These are phyloP conservation scores for Pseudonitzschia pungens DNA, from an alignment of 108 stramenopile genomes.

Conservation along the genomic window DNA sequence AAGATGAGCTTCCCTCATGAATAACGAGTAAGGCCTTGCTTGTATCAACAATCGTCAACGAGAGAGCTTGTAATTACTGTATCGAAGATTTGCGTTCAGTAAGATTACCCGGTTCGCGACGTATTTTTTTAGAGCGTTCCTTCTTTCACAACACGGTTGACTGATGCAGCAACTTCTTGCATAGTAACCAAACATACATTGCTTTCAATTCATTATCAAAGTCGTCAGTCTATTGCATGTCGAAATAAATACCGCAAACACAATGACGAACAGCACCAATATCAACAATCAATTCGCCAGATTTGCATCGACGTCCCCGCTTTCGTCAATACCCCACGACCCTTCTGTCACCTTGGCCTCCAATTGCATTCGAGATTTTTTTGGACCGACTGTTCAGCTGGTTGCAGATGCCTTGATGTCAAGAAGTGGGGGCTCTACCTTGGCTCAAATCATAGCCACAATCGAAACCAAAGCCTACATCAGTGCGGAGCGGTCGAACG, in stretches of 20 bases:
- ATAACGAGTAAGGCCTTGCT: too few species aligned
- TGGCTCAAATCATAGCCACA: constrained; percentile 42
- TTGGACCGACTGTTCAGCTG: constrained; percentile 77
- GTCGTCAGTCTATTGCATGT: too few species aligned
- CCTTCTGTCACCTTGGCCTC: constrained; percentile 52
- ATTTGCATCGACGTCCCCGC: constrained; percentile 63
- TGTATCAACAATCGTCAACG: too few species aligned
- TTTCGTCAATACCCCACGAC: constrained; percentile 61
- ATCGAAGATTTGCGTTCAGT: too few species aligned
- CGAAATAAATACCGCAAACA: not conserved
- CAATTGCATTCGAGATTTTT: constrained; percentile 77
- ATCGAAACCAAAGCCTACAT: constrained; percentile 46
- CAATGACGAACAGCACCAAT: constrained; percentile 10
- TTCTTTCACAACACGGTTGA: too few species aligned
- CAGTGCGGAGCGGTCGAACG: constrained; percentile 21
- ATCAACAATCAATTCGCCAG: constrained; percentile 67
- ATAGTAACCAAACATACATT: too few species aligned
- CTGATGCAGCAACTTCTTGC: too few species aligned
- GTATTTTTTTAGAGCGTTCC: too few species aligned
- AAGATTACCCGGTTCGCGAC: too few species aligned
- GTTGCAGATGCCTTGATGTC: constrained; percentile 70
- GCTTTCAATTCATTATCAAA: too few species aligned
- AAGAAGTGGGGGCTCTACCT: constrained; percentile 49
- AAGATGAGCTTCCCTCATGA: too few species aligned
- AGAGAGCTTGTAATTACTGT: too few species aligned